Conservation (phyloP, 805 yeast genomes). For the Sungouiozyma ichnusensis region DNA sequence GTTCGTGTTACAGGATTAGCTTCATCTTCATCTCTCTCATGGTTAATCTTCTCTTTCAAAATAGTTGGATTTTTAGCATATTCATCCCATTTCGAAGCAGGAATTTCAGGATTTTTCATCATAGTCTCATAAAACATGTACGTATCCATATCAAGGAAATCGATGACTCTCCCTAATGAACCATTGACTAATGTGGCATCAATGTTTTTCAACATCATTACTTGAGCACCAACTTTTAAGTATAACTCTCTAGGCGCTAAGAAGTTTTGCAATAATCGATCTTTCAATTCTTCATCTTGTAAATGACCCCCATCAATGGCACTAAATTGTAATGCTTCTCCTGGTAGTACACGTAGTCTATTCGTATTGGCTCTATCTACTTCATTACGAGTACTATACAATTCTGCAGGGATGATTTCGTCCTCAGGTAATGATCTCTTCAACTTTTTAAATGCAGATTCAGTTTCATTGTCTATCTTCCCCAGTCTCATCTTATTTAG, state of each 20-base stretch:
- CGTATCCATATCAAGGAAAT: constrained; percentile 43
- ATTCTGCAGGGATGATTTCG: constrained; percentile 62
- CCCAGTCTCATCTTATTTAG: constrained; percentile 67
- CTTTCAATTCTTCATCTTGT: constrained; percentile 33
- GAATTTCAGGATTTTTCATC: constrained; percentile 5
- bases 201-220: constrained; percentile 69
- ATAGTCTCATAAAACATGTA: constrained; percentile 31
- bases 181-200: constrained; percentile 71
- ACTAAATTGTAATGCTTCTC: constrained; percentile 33
- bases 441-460: constrained; percentile 40
- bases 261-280: constrained; percentile 42
- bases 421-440: constrained; percentile 43
- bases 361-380: constrained; percentile 55
- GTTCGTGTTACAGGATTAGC: constrained; percentile 14
- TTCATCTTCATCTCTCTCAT: constrained; percentile 11
- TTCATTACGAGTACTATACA: constrained; percentile 63
- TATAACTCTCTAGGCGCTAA: constrained; percentile 49
- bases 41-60: constrained; percentile 13
- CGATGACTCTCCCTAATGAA: constrained; percentile 59
- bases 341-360: constrained; percentile 38
- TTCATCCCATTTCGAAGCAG: background rate
- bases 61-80: constrained; percentile 3
- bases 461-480: constrained; percentile 37
- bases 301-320: constrained; percentile 48
- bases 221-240: constrained; percentile 66